Percentiles rank a stretch among this genome's conserved stretches.
Conservation (phyloP, 768 basidiomycete species). For the Rubroboletus pulcherrimus region DNA sequence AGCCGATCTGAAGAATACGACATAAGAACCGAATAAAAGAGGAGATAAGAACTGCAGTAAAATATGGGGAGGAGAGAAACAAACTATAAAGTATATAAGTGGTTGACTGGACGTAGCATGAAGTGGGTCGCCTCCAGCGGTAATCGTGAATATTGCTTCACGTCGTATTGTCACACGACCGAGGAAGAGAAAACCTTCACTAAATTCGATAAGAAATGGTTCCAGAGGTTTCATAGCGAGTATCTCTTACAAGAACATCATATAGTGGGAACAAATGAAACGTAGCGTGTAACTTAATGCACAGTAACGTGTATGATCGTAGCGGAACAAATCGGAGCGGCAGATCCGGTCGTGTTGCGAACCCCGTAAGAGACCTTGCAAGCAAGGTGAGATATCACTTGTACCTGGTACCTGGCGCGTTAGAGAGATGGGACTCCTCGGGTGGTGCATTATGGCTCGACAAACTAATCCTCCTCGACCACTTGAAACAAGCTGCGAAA, state of each 20-base stretch:
- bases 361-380: background rate
- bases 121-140: background rate
- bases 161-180: background rate
- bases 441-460: background rate
- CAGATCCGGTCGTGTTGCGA: background rate
- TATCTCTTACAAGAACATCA: background rate
- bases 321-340: background rate
- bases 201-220: background rate
- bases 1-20: background rate
- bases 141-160: background rate
- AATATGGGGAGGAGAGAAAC: background rate
- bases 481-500: background rate
- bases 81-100: too few species aligned
- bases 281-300: background rate
- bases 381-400: background rate
- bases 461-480: background rate
- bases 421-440: too few species aligned
- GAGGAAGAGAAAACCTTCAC: background rate
- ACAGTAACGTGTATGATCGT: background rate
- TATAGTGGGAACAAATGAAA: background rate
- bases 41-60: background rate
- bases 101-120: too few species aligned
- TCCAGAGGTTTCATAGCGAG: background rate
- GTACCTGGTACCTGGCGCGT: background rate
- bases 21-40: background rate